Base-by-base conservation (phyloP, 202 grass and related monocot species). In the Dendrocalamus latiflorus region DNA sequence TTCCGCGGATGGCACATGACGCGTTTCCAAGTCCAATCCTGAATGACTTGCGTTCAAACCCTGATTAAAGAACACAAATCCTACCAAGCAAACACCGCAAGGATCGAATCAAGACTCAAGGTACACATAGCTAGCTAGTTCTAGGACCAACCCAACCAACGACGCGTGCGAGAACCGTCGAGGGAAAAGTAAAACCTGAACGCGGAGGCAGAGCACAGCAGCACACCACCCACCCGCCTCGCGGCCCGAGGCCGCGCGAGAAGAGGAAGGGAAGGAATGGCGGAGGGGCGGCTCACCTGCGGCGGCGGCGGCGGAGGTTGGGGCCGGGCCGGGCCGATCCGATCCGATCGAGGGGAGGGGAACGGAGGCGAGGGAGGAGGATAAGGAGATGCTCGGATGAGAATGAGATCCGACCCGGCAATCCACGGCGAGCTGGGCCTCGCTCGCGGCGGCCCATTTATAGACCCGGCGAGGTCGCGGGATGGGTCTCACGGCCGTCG, bases 371-470 rank as follows among this genome's bases (percentile, higher is more conserved):
- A 5, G 18, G n/a, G 9, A 12, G 54, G 66, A 38, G 30, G 57
- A 11, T 4, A 57, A 18, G 11, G 1, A n/a, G n/a, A n/a, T n/a
- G 42, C 6, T 4, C 12, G 4, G 58, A 16, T n/a, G n/a, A n/a
- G n/a, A n/a, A 16, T 0, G 45, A 76, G 85, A 86, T 75, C 84
- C 70, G 84, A 86, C 84, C 84, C 70, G 77, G 39, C 22, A 59
- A 25, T 12, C 71, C 84, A 81, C 77, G 50, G 8, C 28, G 70
- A 30, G 65, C 53, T 50, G 66, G 75, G 48, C n/a, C n/a, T n/a
- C n/a, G n/a, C n/a, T n/a, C n/a, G n/a, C 47, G 47, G 26, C 50
- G 53, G 85, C 70, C 62, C 62, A 76, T 82, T 87, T 87, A 87
- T 87, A 87, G 85, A 3, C 45, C 45, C 5, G 17, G 20, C 8